These are phyloP conservation scores for Allium cepa DNA, from an alignment of 106 monocot species.

Conservation along the genomic window DNA sequence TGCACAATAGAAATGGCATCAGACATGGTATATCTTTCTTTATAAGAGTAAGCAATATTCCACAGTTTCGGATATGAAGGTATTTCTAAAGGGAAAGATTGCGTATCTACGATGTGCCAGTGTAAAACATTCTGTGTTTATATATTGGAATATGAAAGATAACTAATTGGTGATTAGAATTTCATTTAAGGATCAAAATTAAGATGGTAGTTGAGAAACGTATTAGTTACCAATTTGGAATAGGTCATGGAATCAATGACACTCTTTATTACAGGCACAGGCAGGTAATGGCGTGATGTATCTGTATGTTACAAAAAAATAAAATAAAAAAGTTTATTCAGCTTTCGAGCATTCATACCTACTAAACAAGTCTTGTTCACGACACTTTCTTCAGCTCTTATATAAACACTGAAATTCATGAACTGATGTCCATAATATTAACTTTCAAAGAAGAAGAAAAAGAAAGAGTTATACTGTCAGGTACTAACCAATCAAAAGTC, in stretches of 20 bases:
- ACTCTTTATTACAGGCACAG: conserved; percentile 64
- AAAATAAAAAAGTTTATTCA: neutral
- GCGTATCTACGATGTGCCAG: conserved; percentile 92
- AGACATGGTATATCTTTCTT: conserved; percentile 71
- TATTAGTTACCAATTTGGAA: conserved; percentile 65
- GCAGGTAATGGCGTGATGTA: conserved; percentile 82
- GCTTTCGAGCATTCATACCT: neutral
- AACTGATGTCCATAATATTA: too few relatives aligned
- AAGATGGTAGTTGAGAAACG: conserved; percentile 1
- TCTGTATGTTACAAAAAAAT: conserved; percentile 43
- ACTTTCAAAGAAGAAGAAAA: neutral
- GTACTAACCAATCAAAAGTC: conserved; percentile 83
- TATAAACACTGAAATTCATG: too few relatives aligned
- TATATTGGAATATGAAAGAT: too few relatives aligned
- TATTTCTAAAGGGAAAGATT: conserved; percentile 90
- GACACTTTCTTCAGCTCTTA: too few relatives aligned
- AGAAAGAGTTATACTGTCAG: neutral
- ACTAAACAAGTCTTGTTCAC: neutral
- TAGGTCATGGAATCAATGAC: conserved; percentile 94
- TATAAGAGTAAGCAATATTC: conserved; percentile 73
- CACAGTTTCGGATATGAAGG: conserved; percentile 92
- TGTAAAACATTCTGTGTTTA: conserved; percentile 85
- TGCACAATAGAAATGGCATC: conserved; percentile 82
- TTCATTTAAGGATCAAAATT: neutral
- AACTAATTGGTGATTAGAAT: too few relatives aligned